Conservation (phyloP, 2,329 filamentous ascomycete species). For the Claviceps sp. region DNA sequence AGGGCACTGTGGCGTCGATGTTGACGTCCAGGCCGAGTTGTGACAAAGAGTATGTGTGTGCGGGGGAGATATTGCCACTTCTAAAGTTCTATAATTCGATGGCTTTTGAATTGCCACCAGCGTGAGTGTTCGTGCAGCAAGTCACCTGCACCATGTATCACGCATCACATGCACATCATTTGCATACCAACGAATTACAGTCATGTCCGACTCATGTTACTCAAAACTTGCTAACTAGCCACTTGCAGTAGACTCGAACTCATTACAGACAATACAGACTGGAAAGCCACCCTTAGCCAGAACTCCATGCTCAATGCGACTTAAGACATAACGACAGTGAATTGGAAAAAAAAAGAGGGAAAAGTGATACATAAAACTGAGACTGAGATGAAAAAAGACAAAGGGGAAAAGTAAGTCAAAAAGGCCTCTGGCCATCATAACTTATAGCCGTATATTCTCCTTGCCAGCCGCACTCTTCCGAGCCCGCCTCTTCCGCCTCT, state of each 20-base stretch:
- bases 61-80: neutral
- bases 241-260: too few relatives aligned
- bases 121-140: neutral
- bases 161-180: neutral
- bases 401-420: neutral
- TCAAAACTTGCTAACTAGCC: neutral
- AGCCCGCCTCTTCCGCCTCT: conserved; percentile 28
- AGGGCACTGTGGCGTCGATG: neutral
- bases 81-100: too few relatives aligned
- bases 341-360: neutral
- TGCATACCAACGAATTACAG: neutral
- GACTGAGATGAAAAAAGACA: neutral
- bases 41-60: neutral
- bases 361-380: neutral
- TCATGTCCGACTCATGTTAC: too few relatives aligned
- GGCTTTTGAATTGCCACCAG: too few relatives aligned
- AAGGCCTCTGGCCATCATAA: neutral
- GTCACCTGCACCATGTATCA: neutral
- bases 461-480: conserved; percentile 26
- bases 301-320: conserved; percentile 13
- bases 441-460: conserved; percentile 35
- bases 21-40: neutral
- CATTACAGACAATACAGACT: neutral
- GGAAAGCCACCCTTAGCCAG: neutral
- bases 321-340: neutral